phyloP scores from a whole-genome alignment of 164 flowering plant species.

The Chimonanthus salicifolius region DNA sequence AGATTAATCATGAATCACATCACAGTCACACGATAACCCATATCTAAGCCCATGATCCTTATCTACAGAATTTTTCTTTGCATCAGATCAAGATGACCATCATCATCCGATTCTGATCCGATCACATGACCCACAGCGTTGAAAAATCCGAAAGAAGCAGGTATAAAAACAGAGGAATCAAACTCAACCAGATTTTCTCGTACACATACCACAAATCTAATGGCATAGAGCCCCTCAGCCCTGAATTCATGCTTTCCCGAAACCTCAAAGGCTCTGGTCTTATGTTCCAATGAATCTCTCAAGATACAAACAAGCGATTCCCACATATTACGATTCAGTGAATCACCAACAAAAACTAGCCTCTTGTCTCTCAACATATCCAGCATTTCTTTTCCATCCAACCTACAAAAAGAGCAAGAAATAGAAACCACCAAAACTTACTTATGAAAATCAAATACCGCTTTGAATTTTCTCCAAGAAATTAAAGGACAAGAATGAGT shows the following conservation, averaged over 20 bases:
- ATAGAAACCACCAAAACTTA: slow-evolving; percentile 27
- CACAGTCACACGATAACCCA: too few species aligned
- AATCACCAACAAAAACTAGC: slow-evolving; percentile 46
- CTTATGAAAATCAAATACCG: neutral
- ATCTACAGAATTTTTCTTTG: neutral
- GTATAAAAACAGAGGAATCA: neutral
- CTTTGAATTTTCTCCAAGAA: neutral
- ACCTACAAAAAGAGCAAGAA: slow-evolving; percentile 28
- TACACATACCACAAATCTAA: slow-evolving; percentile 36
- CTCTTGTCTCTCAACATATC: slow-evolving; percentile 40
- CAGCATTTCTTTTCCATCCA: slow-evolving; percentile 34
- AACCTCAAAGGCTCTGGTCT: slow-evolving; percentile 34
- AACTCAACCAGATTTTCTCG: too few species aligned
- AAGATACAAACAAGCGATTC: slow-evolving; percentile 49
- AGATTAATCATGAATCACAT: too few species aligned
- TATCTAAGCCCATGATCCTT: neutral
- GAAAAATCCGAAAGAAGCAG: neutral
- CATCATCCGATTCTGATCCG: too few species aligned
- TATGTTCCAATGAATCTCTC: slow-evolving; percentile 25
- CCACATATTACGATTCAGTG: slow-evolving; percentile 58
- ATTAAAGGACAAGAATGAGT: neutral
- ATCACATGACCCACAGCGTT: too few species aligned
- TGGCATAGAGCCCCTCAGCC: slow-evolving; percentile 43
- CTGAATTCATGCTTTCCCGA: slow-evolving; percentile 37
- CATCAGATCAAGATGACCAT: neutral